Evolutionary conservation across 371 early-diverging fungal genomes (phyloP).

Genomic region (Enterospora canceri): DNA sequence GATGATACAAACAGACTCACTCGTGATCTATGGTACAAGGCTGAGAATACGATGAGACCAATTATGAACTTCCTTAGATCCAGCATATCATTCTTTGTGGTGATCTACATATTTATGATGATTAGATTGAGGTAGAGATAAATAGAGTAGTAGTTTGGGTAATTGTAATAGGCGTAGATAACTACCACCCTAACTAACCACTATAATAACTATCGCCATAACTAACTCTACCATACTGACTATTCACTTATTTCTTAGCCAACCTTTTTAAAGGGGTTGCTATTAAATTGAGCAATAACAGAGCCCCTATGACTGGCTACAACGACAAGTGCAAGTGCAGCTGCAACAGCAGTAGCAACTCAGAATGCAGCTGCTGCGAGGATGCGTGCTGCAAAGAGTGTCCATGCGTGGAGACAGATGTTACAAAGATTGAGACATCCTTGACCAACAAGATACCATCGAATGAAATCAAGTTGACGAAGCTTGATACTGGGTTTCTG

Average conservation of each 20-base stretch:
- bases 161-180: too few relatives aligned
- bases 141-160: too few relatives aligned
- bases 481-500: slow-evolving; percentile 9
- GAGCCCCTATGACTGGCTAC: not conserved
- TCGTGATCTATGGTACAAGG: slow-evolving; percentile 47
- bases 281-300: too few relatives aligned
- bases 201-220: too few relatives aligned
- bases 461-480: not conserved
- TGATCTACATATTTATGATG: slow-evolving; percentile 13
- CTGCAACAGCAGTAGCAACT: not conserved
- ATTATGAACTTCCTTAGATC: slow-evolving; percentile 47
- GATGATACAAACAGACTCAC: slow-evolving; percentile 30
- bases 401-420: not conserved
- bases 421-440: not conserved
- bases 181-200: too few relatives aligned
- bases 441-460: slow-evolving; percentile 15
- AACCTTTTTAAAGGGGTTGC: too few relatives aligned
- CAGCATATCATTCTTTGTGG: slow-evolving; percentile 46
- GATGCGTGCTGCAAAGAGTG: not conserved
- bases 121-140: slow-evolving; percentile 1
- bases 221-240: too few relatives aligned
- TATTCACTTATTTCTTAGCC: too few relatives aligned
- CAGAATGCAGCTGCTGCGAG: not conserved
- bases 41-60: slow-evolving; percentile 48
- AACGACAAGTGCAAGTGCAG: not conserved